These are phyloP conservation scores for Pulveroboletus sp. DNA, from an alignment of 768 basidiomycete genomes.

Conservation along the genomic window DNA sequence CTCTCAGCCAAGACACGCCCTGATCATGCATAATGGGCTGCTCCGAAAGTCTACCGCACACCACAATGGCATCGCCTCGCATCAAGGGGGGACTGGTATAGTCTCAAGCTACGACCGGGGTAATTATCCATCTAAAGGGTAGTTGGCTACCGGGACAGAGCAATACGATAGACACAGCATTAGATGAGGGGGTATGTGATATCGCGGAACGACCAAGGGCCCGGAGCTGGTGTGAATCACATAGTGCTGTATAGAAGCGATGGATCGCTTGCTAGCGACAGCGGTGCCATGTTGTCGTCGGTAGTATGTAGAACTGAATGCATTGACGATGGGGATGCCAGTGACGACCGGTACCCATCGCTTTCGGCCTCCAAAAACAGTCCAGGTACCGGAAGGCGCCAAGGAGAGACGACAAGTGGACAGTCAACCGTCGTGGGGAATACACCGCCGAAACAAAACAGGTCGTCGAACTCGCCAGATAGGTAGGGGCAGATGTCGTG, in stretches of 20 bases:
- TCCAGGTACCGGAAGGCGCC: constrained; percentile 7
- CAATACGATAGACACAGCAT: background rate
- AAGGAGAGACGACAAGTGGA: constrained; percentile 6
- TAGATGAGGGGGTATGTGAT: background rate
- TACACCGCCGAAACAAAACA: constrained; percentile 4
- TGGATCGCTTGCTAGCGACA: constrained; percentile 5
- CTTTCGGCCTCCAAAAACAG: constrained; percentile 15
- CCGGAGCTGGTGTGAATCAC: constrained; percentile 12
- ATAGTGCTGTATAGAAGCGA: constrained; percentile 12
- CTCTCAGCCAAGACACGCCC: too few species aligned
- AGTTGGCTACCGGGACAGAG: background rate
- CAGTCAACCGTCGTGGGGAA: constrained; percentile 4
- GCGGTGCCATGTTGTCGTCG: constrained; percentile 6
- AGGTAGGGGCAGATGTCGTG: constrained; percentile 2
- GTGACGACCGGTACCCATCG: constrained; percentile 15
- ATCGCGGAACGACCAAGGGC: background rate
- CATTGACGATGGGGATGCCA: constrained; percentile 24
- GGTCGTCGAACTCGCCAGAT: background rate
- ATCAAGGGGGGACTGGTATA: background rate
- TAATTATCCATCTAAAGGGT: constrained; percentile 1
- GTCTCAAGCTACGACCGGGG: background rate
- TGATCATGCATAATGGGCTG: too few species aligned
- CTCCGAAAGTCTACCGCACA: too few species aligned
- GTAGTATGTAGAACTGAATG: constrained; percentile 15
- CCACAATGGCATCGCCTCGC: too few species aligned